Base-by-base conservation (phyloP, 495 filamentous ascomycete species). In the Penicillium paxilli region DNA sequence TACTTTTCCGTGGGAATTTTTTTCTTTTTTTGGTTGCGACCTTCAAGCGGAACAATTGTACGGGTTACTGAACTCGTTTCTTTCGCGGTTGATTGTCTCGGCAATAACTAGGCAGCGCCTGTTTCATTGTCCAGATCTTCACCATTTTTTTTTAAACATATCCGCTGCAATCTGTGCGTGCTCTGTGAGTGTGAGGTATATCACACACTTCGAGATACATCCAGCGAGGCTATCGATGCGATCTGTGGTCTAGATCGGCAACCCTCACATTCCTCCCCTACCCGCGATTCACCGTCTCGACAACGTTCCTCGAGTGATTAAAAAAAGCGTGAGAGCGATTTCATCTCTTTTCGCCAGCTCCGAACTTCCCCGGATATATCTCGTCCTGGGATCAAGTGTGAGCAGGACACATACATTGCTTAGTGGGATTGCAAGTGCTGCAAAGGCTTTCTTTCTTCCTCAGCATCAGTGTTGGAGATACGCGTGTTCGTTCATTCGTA, bases 361-460 rank as follows among this genome's bases (percentile, higher is more conserved):
- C 35, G 35, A 38, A 38, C 16, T 20, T 38, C 35, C 35, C 16
- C 35, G 16, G 12, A 38, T 16, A 38, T 19, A 38, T 7, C 35
- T 8, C 35, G 12, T 25, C 44, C 33, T 63, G 62, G 56, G 65
- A 68, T 28, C 44, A 47, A 65, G 47, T 32, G 50, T 58, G 50
- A 62, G 51, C 14, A 57, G 54, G 64, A 61, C 49, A 65, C 54
- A 60, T 51, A 58, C 62, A 59, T 58, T 65, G 55, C 57, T 62
- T 55, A 59, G 65, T 63, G 66, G 67, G 63, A 60, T 70, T 63
- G 46, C 61, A 60, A 66, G 52, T 67, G 55, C n/a, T 65, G 60
- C 54, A 16, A 38, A 38, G 35, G 57, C 55, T 67, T 64, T 49
- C 57, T 56, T 55, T 55, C 49, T 57, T 58, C 62, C 58, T 63